Base-by-base conservation (phyloP, 1,139 yeast genomes). In the Debaryomyces sp. region DNA sequence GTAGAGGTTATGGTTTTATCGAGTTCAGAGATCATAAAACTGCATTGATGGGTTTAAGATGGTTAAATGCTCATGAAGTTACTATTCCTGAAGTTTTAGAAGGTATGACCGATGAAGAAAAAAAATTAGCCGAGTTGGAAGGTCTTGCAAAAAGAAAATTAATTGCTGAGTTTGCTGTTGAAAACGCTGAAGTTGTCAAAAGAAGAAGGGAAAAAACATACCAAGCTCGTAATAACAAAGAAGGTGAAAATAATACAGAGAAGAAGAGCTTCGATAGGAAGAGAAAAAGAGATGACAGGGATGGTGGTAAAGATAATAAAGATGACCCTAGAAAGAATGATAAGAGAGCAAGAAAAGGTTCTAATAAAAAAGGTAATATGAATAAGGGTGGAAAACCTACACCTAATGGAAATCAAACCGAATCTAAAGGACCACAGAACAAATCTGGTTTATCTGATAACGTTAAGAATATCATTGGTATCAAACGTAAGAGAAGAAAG, bases 1-100 rank as follows among this genome's bases (percentile, higher is more conserved):
- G 95, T 65, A 85, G 98, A 74, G 99, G 99, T 52, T 94, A 92
- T 61, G 99, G 99, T 54, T 92, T 94, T 75, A 71, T 94, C 47
- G 99, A 95, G 70, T 91, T 80, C 68, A 84, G 94, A 70, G 96
- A 92, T 67, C 99, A 94, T 67, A 89, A 88, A 67, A 70, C 88
- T 53, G 99, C 99, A 1, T 78, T 94, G 54, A 92, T 92, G 97
- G 98, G 96, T 5, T 80, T 94, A 52, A 83, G 99, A 75, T 95
- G 97, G 97, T 79, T 94, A 66, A 94, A 94, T 70, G 97, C 96
- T 3, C 97, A 94, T 65, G 87, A 82, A 60, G 96, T 94, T 3
- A 72, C 89, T 0, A 69, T 68, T 41, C 82, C 79, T 8, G 97
- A 92, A 67, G 79, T 89, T 34, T 57, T 81, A 17, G 90, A 79